phyloP scores from a whole-genome alignment of 1,284 basidiomycete species.

The Tremellales sp. region DNA sequence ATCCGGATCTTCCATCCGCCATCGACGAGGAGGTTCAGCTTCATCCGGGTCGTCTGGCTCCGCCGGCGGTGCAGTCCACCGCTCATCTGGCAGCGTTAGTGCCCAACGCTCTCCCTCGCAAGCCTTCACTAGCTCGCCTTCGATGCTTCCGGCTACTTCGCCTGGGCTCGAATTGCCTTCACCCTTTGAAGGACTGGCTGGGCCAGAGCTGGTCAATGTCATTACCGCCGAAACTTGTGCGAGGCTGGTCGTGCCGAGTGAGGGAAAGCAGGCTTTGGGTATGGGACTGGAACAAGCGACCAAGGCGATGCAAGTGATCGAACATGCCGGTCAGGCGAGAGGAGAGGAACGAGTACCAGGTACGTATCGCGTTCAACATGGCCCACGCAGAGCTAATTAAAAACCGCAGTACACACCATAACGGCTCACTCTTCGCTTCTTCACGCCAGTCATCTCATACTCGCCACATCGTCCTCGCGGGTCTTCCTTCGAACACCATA shows the following conservation, averaged over 20 bases:
- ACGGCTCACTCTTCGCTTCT: conserved; percentile 25
- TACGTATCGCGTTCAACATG: conserved; percentile 12
- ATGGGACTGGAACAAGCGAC: conserved; percentile 32
- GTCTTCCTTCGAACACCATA: conserved; percentile 28
- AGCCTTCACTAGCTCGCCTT: background rate
- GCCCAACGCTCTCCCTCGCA: background rate
- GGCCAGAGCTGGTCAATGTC: conserved; percentile 24
- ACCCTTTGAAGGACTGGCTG: conserved; percentile 4
- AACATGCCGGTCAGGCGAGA: conserved; percentile 23
- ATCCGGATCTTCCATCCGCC: background rate
- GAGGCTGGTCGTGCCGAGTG: conserved; percentile 31
- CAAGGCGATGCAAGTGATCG: conserved; percentile 23
- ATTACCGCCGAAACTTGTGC: conserved; percentile 30
- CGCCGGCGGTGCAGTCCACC: too few species aligned
- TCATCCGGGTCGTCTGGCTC: conserved; percentile 2
- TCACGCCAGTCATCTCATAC: conserved; percentile 33
- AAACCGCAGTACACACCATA: conserved; percentile 32
- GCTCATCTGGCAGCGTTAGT: too few species aligned
- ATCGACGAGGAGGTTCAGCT: conserved; percentile 4
- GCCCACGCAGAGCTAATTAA: background rate
- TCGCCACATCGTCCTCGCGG: conserved; percentile 34
- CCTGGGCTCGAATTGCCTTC: conserved; percentile 6
- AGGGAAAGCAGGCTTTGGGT: conserved; percentile 32
- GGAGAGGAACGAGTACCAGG: conserved; percentile 38
- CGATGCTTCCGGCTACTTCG: conserved; percentile 1